Evolutionary conservation across 2,329 filamentous ascomycete species (phyloP).

Genomic region (Penicillium hordei): DNA sequence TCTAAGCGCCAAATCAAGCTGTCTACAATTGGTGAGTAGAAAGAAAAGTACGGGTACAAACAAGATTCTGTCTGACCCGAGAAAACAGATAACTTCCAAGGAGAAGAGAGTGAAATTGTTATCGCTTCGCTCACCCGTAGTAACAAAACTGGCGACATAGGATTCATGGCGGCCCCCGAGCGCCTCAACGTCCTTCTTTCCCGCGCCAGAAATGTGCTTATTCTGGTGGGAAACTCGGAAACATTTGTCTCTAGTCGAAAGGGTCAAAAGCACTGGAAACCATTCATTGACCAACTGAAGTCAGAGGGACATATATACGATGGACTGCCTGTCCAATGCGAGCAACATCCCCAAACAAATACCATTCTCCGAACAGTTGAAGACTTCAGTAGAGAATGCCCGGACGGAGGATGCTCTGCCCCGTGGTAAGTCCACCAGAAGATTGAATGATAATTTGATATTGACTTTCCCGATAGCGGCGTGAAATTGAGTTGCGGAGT

Average conservation of each 20-base stretch:
- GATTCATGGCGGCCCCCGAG: conserved; percentile 67
- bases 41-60: neutral
- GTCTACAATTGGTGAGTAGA: conserved; percentile 65
- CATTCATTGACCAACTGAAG: conserved; percentile 59
- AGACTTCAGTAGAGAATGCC: conserved; percentile 63
- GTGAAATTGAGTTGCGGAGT: conserved; percentile 55
- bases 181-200: conserved; percentile 70
- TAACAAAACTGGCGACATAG: conserved; percentile 64
- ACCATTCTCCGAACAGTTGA: conserved; percentile 50
- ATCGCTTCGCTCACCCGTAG: conserved; percentile 67
- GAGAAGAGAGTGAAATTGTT: conserved; percentile 73
- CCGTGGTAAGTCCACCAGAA: conserved; percentile 53
- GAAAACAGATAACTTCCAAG: conserved; percentile 70
- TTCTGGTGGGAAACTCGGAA: conserved; percentile 68
- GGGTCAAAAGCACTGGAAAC: conserved; percentile 57
- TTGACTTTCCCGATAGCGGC: conserved; percentile 34
- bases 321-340: conserved; percentile 61
- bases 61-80: conserved; percentile 1
- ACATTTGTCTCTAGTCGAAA: conserved; percentile 64
- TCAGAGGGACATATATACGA: conserved; percentile 55
- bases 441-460: neutral
- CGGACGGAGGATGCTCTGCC: conserved; percentile 68
- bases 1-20: conserved; percentile 58
- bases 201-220: conserved; percentile 62
- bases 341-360: conserved; percentile 56